These are phyloP conservation scores for Meyerozyma elateridarum DNA, from an alignment of 1,139 yeast genomes.

Conservation along the genomic window DNA sequence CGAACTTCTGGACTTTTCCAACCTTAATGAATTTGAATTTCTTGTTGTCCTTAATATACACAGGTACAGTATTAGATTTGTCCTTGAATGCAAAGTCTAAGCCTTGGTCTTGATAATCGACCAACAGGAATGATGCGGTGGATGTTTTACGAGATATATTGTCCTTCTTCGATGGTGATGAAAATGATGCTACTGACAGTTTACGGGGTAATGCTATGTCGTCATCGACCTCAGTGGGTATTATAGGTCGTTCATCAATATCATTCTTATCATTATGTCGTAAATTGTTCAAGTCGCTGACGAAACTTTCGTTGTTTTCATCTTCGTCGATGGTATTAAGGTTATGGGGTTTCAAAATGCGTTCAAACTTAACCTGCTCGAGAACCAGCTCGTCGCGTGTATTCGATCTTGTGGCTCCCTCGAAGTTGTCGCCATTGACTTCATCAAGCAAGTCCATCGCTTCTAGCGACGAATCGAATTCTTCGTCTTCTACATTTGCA, in stretches of 20 bases:
- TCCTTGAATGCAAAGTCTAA: constrained; percentile 31
- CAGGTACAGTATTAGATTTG: constrained; percentile 30
- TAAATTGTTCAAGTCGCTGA: constrained; percentile 27
- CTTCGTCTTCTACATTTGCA: constrained; percentile 13
- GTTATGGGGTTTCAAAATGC: constrained; percentile 6
- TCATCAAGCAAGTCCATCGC: constrained; percentile 22
- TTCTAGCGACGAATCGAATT: constrained; percentile 20
- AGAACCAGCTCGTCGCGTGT: constrained; percentile 6
- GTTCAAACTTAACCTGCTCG: too few relatives aligned
- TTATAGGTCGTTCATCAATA: constrained; percentile 13
- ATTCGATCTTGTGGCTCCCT: constrained; percentile 5
- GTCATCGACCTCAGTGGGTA: constrained; percentile 12
- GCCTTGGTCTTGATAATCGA: constrained; percentile 16
- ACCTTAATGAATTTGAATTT: constrained; percentile 45
- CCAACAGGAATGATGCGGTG: constrained; percentile 19
- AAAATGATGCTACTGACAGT: constrained; percentile 13
- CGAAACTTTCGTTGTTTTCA: constrained; percentile 15
- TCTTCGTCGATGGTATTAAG: constrained; percentile 6
- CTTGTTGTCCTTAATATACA: constrained; percentile 38
- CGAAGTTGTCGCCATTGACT: constrained; percentile 14
- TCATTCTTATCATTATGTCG: constrained; percentile 28
- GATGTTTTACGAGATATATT: constrained; percentile 18
- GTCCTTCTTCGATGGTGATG: constrained; percentile 16
- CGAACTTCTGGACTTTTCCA: constrained; percentile 47
- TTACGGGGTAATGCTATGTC: constrained; percentile 10